Conservation (phyloP, 768 basidiomycete species). For the Suillus plorans region DNA sequence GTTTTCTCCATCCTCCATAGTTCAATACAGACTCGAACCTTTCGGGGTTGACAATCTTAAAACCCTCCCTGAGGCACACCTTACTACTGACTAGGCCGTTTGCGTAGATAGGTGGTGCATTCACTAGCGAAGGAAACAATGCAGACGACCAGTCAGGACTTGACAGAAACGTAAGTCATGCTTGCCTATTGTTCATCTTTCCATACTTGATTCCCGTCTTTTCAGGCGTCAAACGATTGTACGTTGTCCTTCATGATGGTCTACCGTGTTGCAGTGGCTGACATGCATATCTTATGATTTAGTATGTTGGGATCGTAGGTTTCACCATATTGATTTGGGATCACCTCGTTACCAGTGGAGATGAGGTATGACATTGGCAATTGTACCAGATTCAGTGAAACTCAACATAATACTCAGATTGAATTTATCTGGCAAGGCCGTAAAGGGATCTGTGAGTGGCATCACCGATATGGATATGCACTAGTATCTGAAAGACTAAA, state of each 20-base stretch:
- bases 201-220: neutral
- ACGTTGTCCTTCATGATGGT: neutral
- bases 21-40: neutral
- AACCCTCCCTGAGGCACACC: neutral
- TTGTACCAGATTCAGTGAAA: neutral
- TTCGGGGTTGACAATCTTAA: neutral
- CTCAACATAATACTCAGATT: slow-evolving; percentile 15
- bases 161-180: neutral
- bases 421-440: slow-evolving; percentile 32
- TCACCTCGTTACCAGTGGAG: slow-evolving; percentile 32
- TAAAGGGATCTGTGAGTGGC: slow-evolving; percentile 27
- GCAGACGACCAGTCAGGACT: neutral
- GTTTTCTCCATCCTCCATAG: neutral
- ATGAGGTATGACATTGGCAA: slow-evolving; percentile 25
- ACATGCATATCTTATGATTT: neutral
- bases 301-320: slow-evolving; percentile 52
- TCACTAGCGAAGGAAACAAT: neutral
- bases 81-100: neutral
- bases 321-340: slow-evolving; percentile 49
- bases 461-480: slow-evolving; percentile 41
- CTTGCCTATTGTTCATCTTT: neutral
- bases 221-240: neutral
- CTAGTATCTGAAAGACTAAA: slow-evolving; percentile 16
- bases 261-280: neutral
- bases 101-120: neutral